These are phyloP conservation scores for Moringa oleifera DNA, from an alignment of 345 rosid genomes.

Conservation along the genomic window DNA sequence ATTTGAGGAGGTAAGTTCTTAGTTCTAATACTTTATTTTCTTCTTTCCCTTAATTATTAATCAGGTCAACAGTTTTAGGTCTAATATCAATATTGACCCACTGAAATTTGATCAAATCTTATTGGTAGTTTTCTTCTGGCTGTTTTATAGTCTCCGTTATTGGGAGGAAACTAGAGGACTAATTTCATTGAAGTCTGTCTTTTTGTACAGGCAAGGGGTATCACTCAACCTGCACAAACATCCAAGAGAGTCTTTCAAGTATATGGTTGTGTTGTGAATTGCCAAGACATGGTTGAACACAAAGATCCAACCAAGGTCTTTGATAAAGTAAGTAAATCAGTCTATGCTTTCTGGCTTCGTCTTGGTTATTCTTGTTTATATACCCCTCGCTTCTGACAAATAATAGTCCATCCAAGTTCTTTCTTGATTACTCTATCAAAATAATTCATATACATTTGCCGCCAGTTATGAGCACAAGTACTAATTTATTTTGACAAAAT, in stretches of 20 bases:
- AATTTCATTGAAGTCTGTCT: slow-evolving; percentile 4
- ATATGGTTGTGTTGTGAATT: slow-evolving; percentile 75
- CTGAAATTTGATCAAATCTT: too few relatives aligned
- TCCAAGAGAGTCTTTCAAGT: slow-evolving; percentile 73
- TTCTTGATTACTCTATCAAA: too few relatives aligned
- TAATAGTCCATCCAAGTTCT: not conserved
- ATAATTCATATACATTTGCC: too few relatives aligned
- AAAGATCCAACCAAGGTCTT: slow-evolving; percentile 60
- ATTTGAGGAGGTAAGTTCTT: slow-evolving; percentile 45
- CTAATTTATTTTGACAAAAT: too few relatives aligned
- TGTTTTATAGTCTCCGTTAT: too few relatives aligned
- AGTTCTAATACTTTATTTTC: not conserved
- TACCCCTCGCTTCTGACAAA: not conserved
- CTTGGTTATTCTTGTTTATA: not conserved
- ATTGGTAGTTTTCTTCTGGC: too few relatives aligned
- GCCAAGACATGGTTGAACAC: slow-evolving; percentile 78
- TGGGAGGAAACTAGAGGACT: not conserved
- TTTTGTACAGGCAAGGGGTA: slow-evolving; percentile 39
- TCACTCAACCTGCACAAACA: slow-evolving; percentile 20
- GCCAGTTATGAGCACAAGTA: too few relatives aligned
- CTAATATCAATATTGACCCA: too few relatives aligned
- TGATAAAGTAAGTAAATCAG: slow-evolving; percentile 54
- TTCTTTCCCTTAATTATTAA: not conserved
- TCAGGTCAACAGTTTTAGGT: not conserved
- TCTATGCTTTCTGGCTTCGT: slow-evolving; percentile 5